These are phyloP conservation scores for Trypanosoma platydactyli DNA, from an alignment of 208 protist genomes.

Conservation along the genomic window DNA sequence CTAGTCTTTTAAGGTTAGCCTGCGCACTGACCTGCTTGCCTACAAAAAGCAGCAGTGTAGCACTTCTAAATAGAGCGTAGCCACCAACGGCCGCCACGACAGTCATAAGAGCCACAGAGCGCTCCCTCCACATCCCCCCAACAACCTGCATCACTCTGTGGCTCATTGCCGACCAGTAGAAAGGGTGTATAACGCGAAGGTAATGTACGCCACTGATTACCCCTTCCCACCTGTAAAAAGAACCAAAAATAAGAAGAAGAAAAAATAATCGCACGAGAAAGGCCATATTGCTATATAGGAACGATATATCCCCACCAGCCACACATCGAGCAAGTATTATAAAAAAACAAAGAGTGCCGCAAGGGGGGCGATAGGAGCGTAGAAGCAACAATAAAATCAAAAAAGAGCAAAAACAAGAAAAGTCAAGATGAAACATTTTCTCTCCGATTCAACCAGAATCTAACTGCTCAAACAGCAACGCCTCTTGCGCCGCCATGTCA, in stretches of 20 bases:
- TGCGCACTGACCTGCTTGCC: constrained; percentile 26
- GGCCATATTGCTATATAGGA: too few relatives aligned
- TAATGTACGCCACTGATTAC: not conserved
- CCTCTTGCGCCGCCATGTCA: constrained; percentile 4
- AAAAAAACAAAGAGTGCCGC: not conserved
- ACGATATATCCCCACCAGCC: too few relatives aligned
- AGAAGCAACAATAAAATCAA: not conserved
- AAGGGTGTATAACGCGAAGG: constrained; percentile 2
- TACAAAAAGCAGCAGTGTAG: constrained; percentile 26
- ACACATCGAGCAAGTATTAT: not conserved
- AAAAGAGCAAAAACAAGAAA: constrained; percentile 5
- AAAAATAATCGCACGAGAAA: too few relatives aligned
- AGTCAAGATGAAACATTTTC: not conserved
- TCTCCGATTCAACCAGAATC: constrained; percentile 2
- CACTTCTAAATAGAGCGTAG: constrained; percentile 34
- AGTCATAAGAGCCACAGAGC: constrained; percentile 34
- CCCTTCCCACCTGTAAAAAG: too few relatives aligned
- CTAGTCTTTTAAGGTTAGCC: constrained; percentile 39
- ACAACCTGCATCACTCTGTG: constrained; percentile 21
- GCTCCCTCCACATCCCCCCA: constrained; percentile 31
- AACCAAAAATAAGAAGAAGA: too few relatives aligned
- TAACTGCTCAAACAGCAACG: constrained; percentile 17
- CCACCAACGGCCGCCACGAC: constrained; percentile 32
- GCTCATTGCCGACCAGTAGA: constrained; percentile 5
- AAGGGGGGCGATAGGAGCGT: not conserved